Base-by-base conservation (phyloP, 2,329 filamentous ascomycete genomes). In the Nectriaceae sp. region DNA sequence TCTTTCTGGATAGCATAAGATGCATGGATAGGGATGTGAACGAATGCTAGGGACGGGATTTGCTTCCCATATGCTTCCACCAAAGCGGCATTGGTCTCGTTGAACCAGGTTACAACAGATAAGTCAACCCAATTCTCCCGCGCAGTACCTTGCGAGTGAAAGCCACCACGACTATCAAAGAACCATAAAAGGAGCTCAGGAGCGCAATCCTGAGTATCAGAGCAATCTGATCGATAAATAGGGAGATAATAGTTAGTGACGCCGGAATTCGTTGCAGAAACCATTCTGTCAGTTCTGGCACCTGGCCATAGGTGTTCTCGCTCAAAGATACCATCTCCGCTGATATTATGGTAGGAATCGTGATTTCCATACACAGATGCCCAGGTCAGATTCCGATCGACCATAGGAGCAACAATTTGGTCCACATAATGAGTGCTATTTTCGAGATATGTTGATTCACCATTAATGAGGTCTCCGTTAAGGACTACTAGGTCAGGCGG, bases 291-390 rank as follows among this genome's bases (percentile, higher is more conserved):
- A 2, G 62, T 65, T 24, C 60, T 55, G 2, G 61, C 50, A 20
- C 57, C 57, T 0, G 49, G 49, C 42, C 57, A 65, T 3, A 26
- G 52, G 4, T 61, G 57, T 18, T 65, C 63, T 6, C 62, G 59
- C 21, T 55, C 44, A 18, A 59, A 44, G 21, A 65, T 55, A 2
- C 36, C 47, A 2, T 52, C 46, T 2, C 50, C 47, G 11, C 47
- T 55, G 20, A 64, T 40, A 46, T 85, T 84, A 56, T 70, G 77
- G 22, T 80, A 68, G 21, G 76, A 76, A 59, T 89, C 85, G 54
- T 89, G 85, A 50, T 88, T 89, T 1, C 86, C 86, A 48, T 88
- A 88, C 0, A 84, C 83, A 1, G 80, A 82, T 3, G 84, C 84
- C 80, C 84, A 89, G 0, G 73, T 73, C 0, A 85, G 54, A 6